These are phyloP conservation scores for Calonectria pseudoturangicola DNA, from an alignment of 2,329 filamentous ascomycete genomes.

Conservation along the genomic window DNA sequence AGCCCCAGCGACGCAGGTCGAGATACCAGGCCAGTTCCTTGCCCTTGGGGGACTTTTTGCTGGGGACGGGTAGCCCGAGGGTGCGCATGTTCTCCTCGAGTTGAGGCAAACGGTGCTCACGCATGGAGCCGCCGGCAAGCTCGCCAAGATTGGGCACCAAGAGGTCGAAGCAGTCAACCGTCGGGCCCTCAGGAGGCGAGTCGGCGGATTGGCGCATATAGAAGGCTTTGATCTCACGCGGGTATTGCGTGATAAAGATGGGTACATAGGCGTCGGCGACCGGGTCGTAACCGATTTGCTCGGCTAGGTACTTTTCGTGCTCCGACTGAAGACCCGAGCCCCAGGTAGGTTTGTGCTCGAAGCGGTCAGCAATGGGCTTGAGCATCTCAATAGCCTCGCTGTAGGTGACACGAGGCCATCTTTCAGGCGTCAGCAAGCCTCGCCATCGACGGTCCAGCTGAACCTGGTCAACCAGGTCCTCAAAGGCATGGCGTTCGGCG, in stretches of 20 bases:
- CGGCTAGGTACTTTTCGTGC: constrained; percentile 92
- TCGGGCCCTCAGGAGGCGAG: constrained; percentile 63
- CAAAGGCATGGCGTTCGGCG: constrained; percentile 64
- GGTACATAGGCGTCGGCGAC: constrained; percentile 74
- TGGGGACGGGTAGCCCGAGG: constrained; percentile 74
- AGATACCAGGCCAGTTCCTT: constrained; percentile 85
- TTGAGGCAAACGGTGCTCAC: constrained; percentile 84
- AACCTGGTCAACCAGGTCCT: constrained; percentile 63
- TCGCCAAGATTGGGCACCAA: constrained; percentile 91
- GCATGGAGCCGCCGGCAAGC: constrained; percentile 90
- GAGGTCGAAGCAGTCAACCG: constrained; percentile 93
- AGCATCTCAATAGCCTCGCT: constrained; percentile 83
- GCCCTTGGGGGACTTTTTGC: constrained; percentile 53
- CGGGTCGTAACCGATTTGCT: constrained; percentile 72
- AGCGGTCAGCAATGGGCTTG: constrained; percentile 75
- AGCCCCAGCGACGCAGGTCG: constrained; percentile 92
- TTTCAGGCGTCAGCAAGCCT: constrained; percentile 71
- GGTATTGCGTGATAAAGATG: constrained; percentile 95
- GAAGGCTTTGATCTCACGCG: constrained; percentile 92
- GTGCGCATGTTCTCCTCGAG: constrained; percentile 82
- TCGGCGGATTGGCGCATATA: constrained; percentile 72
- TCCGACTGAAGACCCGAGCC: constrained; percentile 87
- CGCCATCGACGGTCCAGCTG: constrained; percentile 82
- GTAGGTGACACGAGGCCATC: constrained; percentile 91
- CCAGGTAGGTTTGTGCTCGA: constrained; percentile 82